Evolutionary conservation across 2,329 filamentous ascomycete genomes (phyloP).

Genomic region (Clonostachys rosea): DNA sequence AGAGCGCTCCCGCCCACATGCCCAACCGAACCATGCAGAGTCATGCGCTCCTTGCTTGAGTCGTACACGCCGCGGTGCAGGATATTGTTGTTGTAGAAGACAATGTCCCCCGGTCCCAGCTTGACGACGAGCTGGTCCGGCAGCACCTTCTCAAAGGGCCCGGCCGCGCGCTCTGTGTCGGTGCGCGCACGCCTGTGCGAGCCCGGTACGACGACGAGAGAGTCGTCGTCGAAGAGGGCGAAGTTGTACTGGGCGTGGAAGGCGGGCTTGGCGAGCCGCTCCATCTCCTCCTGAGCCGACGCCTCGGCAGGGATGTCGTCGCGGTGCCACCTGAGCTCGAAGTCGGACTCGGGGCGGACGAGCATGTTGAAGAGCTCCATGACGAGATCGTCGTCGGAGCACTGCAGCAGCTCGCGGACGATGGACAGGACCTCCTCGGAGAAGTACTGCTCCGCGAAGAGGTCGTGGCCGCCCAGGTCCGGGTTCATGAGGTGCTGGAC

Average conservation of each 20-base stretch:
- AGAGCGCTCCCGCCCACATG: constrained; percentile 47
- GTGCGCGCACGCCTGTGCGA: constrained; percentile 71
- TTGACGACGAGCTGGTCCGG: constrained; percentile 61
- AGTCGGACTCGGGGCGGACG: constrained; percentile 65
- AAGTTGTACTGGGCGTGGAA: constrained; percentile 87
- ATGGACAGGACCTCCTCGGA: constrained; percentile 56
- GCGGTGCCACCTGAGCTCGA: constrained; percentile 78
- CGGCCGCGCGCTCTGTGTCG: constrained; percentile 61
- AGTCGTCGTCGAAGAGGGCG: constrained; percentile 70
- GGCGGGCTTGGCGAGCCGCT: constrained; percentile 53
- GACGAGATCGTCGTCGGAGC: constrained; percentile 59
- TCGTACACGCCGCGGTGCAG: constrained; percentile 68
- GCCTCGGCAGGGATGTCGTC: constrained; percentile 74
- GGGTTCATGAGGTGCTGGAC: constrained; percentile 83
- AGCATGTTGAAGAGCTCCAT: constrained; percentile 90
- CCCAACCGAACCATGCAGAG: constrained; percentile 69
- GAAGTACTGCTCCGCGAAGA: constrained; percentile 71
- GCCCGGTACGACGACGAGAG: constrained; percentile 72
- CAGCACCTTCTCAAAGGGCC: constrained; percentile 56
- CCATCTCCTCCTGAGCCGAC: constrained; percentile 60
- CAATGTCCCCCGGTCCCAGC: constrained; percentile 70
- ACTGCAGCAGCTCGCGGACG: constrained; percentile 59
- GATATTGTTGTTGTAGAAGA: constrained; percentile 91
- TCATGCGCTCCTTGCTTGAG: constrained; percentile 55
- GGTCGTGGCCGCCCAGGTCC: constrained; percentile 52